phyloP scores from a whole-genome alignment of 768 basidiomycete species.

The Lactarius sanguifluus region DNA sequence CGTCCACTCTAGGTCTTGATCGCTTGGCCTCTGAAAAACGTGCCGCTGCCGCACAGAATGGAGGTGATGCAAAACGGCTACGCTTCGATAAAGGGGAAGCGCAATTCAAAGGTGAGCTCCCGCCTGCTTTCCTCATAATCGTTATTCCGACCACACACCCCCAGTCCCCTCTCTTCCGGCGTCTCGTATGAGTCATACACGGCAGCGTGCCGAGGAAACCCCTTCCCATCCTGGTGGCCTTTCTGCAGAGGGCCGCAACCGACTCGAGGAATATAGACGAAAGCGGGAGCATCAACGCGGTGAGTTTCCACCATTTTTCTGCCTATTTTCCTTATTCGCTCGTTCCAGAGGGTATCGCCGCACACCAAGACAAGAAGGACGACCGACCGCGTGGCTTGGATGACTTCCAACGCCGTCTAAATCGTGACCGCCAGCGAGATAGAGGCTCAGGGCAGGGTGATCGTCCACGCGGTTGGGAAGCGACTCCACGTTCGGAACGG shows the following conservation, averaged over 20 bases:
- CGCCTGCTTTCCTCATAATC: neutral
- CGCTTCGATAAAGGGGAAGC: slow-evolving; percentile 60
- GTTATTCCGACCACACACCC: neutral
- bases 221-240: slow-evolving; percentile 92
- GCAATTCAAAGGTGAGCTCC: slow-evolving; percentile 77
- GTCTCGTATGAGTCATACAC: slow-evolving; percentile 51
- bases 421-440: slow-evolving; percentile 58
- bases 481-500: slow-evolving; percentile 61
- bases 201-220: slow-evolving; percentile 85
- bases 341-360: slow-evolving; percentile 66
- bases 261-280: slow-evolving; percentile 75
- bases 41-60: slow-evolving; percentile 45
- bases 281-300: slow-evolving; percentile 71
- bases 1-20: slow-evolving; percentile 85
- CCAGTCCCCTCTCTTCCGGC: slow-evolving; percentile 79
- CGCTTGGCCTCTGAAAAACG: slow-evolving; percentile 87
- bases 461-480: slow-evolving; percentile 49
- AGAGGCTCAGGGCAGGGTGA: slow-evolving; percentile 32
- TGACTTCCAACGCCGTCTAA: slow-evolving; percentile 91
- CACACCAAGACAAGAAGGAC: slow-evolving; percentile 51
- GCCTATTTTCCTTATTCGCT: neutral
- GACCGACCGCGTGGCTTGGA: slow-evolving; percentile 78
- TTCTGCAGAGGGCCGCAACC: slow-evolving; percentile 66
- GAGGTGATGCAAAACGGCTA: slow-evolving; percentile 63
- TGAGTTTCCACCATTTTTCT: slow-evolving; percentile 30